Evolutionary conservation across 2,329 filamentous ascomycete genomes (phyloP), one percentile per base, ranked within the genome.

Genomic region (Hypoxylon rubiginosum): DNA sequence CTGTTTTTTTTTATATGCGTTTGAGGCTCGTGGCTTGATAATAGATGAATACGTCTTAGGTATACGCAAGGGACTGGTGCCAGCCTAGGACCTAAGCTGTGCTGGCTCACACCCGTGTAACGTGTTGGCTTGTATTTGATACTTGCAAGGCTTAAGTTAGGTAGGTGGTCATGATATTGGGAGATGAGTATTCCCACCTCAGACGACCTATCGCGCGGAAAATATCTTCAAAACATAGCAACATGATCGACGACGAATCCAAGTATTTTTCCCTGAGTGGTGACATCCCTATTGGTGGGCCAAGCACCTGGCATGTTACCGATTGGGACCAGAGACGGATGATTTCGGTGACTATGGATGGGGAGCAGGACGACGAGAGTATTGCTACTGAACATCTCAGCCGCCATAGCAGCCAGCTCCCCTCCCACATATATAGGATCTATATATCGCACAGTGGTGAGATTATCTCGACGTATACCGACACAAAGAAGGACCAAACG

Each of bases 281-380:
- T 17, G 41, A 59, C 41, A 69, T 70, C 54, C 39, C 19, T n/a
- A 17, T 43, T 15, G 39, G 39, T 43, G 39, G 39, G 39, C 39
- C 73, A 59, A 76, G 68, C 49, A 75, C 72, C 6, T 75, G 71
- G 71, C 60, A 78, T 15, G 56, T 76, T 7, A 51, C 36, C 9
- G 70, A 76, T 46, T 78, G 70, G 72, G 76, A 78, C 19, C 71
- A 71, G 58, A 63, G 75, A 61, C 69, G 72, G 1, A 51, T 75
- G 2, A 55, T 77, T 68, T 72, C 73, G 0, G 73, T 77, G 1
- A 74, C 71, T 0, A 76, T 76, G 73, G 70, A 76, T 24, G 72
- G 62, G 0, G 73, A 74, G 48, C 72, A 76, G 41, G 76, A 77
- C 1, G 60, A 70, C 3, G 74, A 76, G 1, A 58, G 13, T 43